Evolutionary conservation across 169 alveolate genomes (phyloP).

Genomic region (Fabrea salina): DNA sequence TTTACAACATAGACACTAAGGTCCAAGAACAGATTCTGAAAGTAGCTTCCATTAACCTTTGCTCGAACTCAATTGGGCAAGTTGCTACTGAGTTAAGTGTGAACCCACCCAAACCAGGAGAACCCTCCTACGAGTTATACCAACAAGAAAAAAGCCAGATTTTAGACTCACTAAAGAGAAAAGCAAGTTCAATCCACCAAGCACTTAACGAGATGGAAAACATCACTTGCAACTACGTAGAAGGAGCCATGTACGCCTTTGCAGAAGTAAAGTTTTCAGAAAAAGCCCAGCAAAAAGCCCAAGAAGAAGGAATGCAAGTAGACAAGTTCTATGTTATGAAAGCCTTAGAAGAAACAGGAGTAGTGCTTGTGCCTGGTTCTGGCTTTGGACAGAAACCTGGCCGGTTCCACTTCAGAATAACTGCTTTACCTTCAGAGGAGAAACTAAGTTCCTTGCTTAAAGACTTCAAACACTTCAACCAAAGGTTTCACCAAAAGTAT

Average conservation of each 20-base stretch:
- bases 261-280: constrained; percentile 62
- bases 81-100: constrained; percentile 59
- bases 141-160: constrained; percentile 58
- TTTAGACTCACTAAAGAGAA: constrained; percentile 56
- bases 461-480: no score
- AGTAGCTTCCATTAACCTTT: constrained; percentile 69
- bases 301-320: constrained; percentile 49
- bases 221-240: constrained; percentile 59
- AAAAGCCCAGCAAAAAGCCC: constrained; percentile 53
- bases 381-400: constrained; percentile 82
- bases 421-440: no score
- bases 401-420: no score
- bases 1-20: constrained; percentile 60
- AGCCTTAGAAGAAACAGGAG: constrained; percentile 78
- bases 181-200: constrained; percentile 61
- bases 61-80: constrained; percentile 84
- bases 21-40: constrained; percentile 76
- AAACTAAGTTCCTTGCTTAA: no score
- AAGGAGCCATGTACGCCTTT: constrained; percentile 89
- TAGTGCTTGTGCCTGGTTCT: constrained; percentile 84
- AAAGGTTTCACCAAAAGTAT: no score
- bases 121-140: constrained; percentile 51
- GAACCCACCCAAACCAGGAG: constrained; percentile 79
- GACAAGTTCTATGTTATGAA: constrained; percentile 72
- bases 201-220: constrained; percentile 64